Evolutionary conservation across 805 yeast species (phyloP).

Genomic region (Candida ficus): DNA sequence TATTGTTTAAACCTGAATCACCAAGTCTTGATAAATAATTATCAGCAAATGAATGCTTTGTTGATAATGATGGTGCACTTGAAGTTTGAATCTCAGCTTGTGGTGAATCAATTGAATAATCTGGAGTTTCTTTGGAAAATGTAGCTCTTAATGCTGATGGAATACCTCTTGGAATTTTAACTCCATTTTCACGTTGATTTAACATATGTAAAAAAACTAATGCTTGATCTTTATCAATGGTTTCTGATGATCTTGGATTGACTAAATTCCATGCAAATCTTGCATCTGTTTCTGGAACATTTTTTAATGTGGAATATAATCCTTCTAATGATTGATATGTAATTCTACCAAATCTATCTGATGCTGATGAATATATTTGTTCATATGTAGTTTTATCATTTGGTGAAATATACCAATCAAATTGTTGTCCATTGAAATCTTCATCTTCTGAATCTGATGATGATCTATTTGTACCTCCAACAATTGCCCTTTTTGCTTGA

Average conservation of each 20-base stretch:
- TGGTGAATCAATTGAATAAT: slow-evolving; percentile 55
- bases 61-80: slow-evolving; percentile 10
- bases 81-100: slow-evolving; percentile 34
- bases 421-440: slow-evolving; percentile 30
- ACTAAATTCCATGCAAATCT: slow-evolving; percentile 93
- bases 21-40: slow-evolving; percentile 55
- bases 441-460: slow-evolving; percentile 56
- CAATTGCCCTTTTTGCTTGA: slow-evolving; percentile 68
- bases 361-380: slow-evolving; percentile 63
- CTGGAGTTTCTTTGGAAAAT: slow-evolving; percentile 79
- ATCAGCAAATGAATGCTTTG: slow-evolving; percentile 43
- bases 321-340: slow-evolving; percentile 65
- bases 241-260: slow-evolving; percentile 80
- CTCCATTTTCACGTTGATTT: slow-evolving; percentile 82
- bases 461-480: slow-evolving; percentile 24
- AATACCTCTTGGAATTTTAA: slow-evolving; percentile 87
- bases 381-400: slow-evolving; percentile 76
- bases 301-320: slow-evolving; percentile 60
- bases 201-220: slow-evolving; percentile 84
- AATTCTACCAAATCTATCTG: slow-evolving; percentile 78
- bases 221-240: slow-evolving; percentile 91
- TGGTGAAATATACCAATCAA: slow-evolving; percentile 97
- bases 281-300: slow-evolving; percentile 79
- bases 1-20: slow-evolving; percentile 29
- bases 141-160: slow-evolving; percentile 91